phyloP scores from a whole-genome alignment of 768 basidiomycete genomes.

The Amanita exitialis region DNA sequence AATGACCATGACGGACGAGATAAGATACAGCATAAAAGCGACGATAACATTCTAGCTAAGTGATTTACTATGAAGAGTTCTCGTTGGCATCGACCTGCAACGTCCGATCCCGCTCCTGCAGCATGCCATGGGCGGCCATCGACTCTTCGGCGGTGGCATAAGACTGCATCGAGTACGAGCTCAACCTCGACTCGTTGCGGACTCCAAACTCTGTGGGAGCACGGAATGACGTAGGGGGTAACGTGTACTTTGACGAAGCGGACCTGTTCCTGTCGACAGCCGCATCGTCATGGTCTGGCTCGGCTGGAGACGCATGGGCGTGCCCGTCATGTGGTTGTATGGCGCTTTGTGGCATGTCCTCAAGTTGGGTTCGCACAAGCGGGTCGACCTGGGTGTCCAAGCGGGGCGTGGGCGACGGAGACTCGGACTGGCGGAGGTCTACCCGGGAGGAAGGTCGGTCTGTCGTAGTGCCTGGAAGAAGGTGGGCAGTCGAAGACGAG shows the following conservation, averaged over 20 bases:
- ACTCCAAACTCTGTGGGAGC: slow-evolving; percentile 8
- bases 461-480: neutral
- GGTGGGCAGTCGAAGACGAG: slow-evolving; percentile 4
- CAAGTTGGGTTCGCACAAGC: neutral
- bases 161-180: slow-evolving; percentile 18
- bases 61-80: too few relatives aligned
- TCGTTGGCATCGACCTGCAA: too few relatives aligned
- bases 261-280: slow-evolving; percentile 2
- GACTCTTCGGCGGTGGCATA: slow-evolving; percentile 25
- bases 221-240: slow-evolving; percentile 12
- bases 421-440: neutral
- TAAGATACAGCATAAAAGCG: too few relatives aligned
- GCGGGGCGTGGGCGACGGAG: neutral
- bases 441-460: neutral
- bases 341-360: neutral
- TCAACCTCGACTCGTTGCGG: slow-evolving; percentile 15
- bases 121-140: slow-evolving; percentile 6
- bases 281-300: neutral
- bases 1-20: neutral
- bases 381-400: neutral
- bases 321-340: neutral
- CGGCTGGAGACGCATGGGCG: neutral
- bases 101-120: too few relatives aligned
- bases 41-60: too few relatives aligned
- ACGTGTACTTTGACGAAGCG: slow-evolving; percentile 11